phyloP scores from a whole-genome alignment of 306 rosid species.

The Rosa persica region DNA sequence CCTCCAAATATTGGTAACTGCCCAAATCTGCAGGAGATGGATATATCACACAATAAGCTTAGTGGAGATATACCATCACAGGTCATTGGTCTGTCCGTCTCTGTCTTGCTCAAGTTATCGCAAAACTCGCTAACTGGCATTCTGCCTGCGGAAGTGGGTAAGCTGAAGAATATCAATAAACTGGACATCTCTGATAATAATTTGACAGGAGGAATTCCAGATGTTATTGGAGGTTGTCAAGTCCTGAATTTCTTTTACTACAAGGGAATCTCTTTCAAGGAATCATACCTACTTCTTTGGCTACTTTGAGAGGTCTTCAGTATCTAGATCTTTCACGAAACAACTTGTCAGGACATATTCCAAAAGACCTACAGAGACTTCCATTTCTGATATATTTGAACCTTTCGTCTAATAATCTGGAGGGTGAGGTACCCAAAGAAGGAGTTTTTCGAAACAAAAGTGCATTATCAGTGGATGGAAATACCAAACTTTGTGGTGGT shows the following conservation, averaged over 20 bases:
- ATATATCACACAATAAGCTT: slow-evolving; percentile 15
- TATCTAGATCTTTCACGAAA: not conserved
- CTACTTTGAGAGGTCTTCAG: not conserved
- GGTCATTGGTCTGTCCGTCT: slow-evolving; percentile 10
- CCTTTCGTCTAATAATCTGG: not conserved
- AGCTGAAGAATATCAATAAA: not conserved
- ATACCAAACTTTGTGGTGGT: not conserved
- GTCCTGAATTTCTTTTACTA: not conserved
- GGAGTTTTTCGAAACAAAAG: not conserved
- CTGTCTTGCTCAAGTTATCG: not conserved
- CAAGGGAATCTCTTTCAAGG: not conserved
- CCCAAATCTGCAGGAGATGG: too few relatives aligned
- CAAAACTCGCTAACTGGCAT: not conserved
- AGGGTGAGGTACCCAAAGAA: not conserved
- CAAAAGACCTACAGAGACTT: not conserved
- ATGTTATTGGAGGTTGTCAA: not conserved
- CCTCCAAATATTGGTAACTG: slow-evolving; percentile 29
- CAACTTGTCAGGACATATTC: not conserved
- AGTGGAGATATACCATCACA: slow-evolving; percentile 32
- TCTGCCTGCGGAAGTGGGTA: not conserved
- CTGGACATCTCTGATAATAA: not conserved
- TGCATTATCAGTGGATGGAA: not conserved
- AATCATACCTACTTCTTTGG: not conserved
- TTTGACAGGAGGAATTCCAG: not conserved
- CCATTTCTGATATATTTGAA: not conserved